Evolutionary conservation across 495 filamentous ascomycete genomes (phyloP).

Genomic region (Annulohypoxylon nitens): DNA sequence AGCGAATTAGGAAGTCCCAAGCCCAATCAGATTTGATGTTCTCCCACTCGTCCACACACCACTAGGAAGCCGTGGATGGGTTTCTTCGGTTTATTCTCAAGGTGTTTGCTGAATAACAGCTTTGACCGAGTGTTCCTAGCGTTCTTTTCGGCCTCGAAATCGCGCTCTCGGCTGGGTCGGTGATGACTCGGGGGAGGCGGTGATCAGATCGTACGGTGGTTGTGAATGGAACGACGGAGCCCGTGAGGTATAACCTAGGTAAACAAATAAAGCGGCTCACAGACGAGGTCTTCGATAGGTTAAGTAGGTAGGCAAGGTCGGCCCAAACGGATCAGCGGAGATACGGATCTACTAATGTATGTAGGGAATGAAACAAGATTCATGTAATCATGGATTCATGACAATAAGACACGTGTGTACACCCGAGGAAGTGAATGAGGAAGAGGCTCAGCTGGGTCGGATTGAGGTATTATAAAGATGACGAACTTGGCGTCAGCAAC

Average conservation of each 20-base stretch:
- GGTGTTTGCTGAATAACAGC: slow-evolving; percentile 16
- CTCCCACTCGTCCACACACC: slow-evolving; percentile 29
- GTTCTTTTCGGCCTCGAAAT: slow-evolving; percentile 8
- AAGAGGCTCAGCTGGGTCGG: slow-evolving; percentile 9
- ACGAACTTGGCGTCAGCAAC: slow-evolving; percentile 24
- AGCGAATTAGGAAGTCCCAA: slow-evolving; percentile 49
- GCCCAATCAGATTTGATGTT: slow-evolving; percentile 44
- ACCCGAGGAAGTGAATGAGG: background rate
- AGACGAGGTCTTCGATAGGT: slow-evolving; percentile 12
- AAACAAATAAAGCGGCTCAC: slow-evolving; percentile 9
- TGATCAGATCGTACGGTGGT: slow-evolving; percentile 44
- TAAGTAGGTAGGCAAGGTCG: slow-evolving; percentile 13
- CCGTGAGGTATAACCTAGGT: slow-evolving; percentile 12
- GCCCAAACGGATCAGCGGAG: slow-evolving; percentile 16
- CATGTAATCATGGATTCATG: slow-evolving; percentile 18
- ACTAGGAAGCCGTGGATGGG: slow-evolving; percentile 4
- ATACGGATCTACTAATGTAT: slow-evolving; percentile 4
- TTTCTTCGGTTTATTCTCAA: slow-evolving; percentile 4
- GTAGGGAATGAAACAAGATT: slow-evolving; percentile 1
- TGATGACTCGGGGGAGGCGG: slow-evolving; percentile 36
- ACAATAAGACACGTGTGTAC: slow-evolving; percentile 12
- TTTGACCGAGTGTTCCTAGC: slow-evolving; percentile 23
- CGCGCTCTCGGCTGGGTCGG: slow-evolving; percentile 18
- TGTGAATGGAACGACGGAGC: slow-evolving; percentile 26
- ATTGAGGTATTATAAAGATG: slow-evolving; percentile 2